Conservation (phyloP, 495 filamentous ascomycete genomes). For the Xanthoparmelia taractica region DNA sequence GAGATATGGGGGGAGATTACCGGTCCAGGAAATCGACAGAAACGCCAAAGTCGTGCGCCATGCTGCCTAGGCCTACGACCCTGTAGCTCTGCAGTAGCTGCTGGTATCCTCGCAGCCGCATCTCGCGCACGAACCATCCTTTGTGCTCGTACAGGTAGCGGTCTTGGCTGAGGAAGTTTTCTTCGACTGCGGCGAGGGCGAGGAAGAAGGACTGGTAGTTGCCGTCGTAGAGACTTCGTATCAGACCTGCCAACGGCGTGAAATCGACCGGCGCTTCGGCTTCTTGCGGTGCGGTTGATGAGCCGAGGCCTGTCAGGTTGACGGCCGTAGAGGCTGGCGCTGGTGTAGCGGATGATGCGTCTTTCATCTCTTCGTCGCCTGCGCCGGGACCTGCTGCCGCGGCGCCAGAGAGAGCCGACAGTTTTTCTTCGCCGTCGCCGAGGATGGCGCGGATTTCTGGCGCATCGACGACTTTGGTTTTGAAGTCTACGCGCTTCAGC, state of each 20-base stretch:
- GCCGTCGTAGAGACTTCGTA: constrained; percentile 84
- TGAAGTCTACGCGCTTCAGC: constrained; percentile 95
- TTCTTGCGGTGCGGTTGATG: constrained; percentile 56
- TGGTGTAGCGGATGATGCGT: constrained; percentile 50
- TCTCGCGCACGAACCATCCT: constrained; percentile 94
- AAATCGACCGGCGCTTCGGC: constrained; percentile 71
- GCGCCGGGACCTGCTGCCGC: constrained; percentile 70
- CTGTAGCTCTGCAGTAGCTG: constrained; percentile 96
- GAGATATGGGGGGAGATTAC: constrained; percentile 40
- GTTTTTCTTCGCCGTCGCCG: constrained; percentile 77
- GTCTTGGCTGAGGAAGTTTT: constrained; percentile 86
- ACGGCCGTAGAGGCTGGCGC: constrained; percentile 56
- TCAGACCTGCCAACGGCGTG: constrained; percentile 72
- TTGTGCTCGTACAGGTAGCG: constrained; percentile 90
- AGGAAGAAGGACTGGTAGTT: constrained; percentile 90
- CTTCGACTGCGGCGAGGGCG: constrained; percentile 84
- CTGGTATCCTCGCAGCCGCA: constrained; percentile 90
- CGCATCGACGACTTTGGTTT: constrained; percentile 94
- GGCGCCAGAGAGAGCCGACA: constrained; percentile 69
- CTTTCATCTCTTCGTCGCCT: constrained; percentile 72
- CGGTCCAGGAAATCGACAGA: constrained; percentile 92
- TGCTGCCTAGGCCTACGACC: constrained; percentile 89
- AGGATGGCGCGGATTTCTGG: constrained; percentile 96
- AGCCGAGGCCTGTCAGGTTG: constrained; percentile 75
- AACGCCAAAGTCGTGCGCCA: constrained; percentile 94